These are phyloP conservation scores for Candida sakaeoensis DNA, from an alignment of 805 yeast genomes.

Conservation along the genomic window DNA sequence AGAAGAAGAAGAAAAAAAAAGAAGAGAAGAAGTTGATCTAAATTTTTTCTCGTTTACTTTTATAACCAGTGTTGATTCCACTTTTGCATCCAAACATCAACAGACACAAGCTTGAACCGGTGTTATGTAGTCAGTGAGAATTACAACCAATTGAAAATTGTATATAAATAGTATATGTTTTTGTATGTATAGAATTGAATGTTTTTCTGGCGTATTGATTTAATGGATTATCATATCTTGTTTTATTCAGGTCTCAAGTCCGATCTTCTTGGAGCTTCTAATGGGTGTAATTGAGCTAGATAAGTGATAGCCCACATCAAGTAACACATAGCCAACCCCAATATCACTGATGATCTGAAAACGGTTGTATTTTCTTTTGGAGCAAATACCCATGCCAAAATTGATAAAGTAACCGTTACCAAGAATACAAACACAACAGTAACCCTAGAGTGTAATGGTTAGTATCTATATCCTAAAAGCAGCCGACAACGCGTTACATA, in stretches of 20 bases:
- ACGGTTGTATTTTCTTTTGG: conserved; percentile 67
- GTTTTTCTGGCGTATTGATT: too few relatives aligned
- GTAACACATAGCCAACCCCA: conserved; percentile 73
- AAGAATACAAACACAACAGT: conserved; percentile 65
- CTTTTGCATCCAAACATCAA: conserved; percentile 2
- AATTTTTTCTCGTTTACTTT: conserved; percentile 2
- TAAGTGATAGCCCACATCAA: conserved; percentile 94
- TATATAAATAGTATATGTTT: too few relatives aligned
- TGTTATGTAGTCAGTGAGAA: background rate
- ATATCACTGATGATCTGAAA: conserved; percentile 47
- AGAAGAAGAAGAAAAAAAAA: conserved; percentile 1
- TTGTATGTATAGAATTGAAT: too few relatives aligned
- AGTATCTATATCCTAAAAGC: too few relatives aligned
- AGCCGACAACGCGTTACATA: conserved; percentile 12
- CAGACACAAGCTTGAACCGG: background rate
- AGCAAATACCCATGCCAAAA: conserved; percentile 78
- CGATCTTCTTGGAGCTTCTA: conserved; percentile 85
- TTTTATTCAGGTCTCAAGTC: conserved; percentile 76
- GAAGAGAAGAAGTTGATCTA: background rate
- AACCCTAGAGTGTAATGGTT: conserved; percentile 44
- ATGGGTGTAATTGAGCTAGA: conserved; percentile 81
- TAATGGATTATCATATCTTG: background rate
- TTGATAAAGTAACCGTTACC: conserved; percentile 53
- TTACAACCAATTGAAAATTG: too few relatives aligned
- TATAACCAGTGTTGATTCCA: too few relatives aligned